A percentile compares a stretch with the other conserved stretches of the same genome.
Evolutionary conservation across 2,329 filamentous ascomycete species (phyloP).

Genomic region (Diplodia intermedia): DNA sequence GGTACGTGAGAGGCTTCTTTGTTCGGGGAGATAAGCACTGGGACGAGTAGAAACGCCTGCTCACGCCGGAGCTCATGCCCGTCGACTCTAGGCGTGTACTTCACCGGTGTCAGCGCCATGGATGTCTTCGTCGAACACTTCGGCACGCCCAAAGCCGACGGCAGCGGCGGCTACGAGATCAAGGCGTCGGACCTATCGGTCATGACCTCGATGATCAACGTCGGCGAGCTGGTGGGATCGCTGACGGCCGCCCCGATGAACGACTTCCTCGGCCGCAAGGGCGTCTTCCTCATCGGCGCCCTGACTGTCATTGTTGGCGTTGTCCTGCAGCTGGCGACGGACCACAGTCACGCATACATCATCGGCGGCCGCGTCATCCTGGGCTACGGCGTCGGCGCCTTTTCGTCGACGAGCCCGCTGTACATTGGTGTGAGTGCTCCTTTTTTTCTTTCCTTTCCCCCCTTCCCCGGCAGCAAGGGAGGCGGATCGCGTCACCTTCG

Average conservation of each 20-base stretch:
- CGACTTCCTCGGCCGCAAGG: conserved; percentile 46
- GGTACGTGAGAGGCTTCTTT: conserved; percentile 6
- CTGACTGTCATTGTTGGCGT: conserved; percentile 40
- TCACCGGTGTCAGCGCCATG: conserved; percentile 42
- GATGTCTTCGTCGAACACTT: conserved; percentile 48
- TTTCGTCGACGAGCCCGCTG: conserved; percentile 49
- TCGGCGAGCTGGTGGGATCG: conserved; percentile 50
- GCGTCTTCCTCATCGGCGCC: conserved; percentile 42
- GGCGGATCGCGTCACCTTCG: not conserved
- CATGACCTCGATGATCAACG: conserved; percentile 52
- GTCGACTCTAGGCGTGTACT: conserved; percentile 42
- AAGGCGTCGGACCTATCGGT: conserved; percentile 39
- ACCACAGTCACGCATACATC: conserved; percentile 22
- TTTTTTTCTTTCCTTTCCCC: not conserved
- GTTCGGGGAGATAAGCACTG: not conserved
- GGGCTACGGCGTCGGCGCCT: conserved; percentile 48
- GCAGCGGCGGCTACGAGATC: conserved; percentile 40
- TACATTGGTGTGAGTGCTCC: conserved; percentile 44
- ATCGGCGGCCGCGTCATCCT: conserved; percentile 37
- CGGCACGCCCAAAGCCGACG: conserved; percentile 40
- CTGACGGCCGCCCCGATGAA: conserved; percentile 49
- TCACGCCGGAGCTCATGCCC: not conserved
- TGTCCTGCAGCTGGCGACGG: conserved; percentile 30
- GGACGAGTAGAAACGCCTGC: too few relatives aligned
- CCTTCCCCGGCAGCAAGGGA: too few relatives aligned